A percentile compares a stretch with the other conserved stretches of the same genome.
These are phyloP conservation scores for Cyberlindnera bimundalis DNA, from an alignment of 805 yeast genomes.

Conservation along the genomic window DNA sequence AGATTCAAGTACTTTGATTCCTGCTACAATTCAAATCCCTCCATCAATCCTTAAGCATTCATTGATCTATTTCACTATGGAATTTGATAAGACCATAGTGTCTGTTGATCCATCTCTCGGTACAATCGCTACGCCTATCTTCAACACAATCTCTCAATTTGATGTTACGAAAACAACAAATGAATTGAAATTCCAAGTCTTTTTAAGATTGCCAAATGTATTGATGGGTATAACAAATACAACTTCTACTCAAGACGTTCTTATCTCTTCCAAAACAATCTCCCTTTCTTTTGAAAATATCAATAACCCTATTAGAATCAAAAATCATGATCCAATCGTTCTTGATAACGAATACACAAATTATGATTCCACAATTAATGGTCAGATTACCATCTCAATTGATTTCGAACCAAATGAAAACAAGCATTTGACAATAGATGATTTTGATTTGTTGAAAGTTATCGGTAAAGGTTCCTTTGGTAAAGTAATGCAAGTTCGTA, in stretches of 20 bases:
- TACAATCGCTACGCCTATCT: conserved; percentile 69
- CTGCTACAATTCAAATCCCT: conserved; percentile 54
- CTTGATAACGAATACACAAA: conserved; percentile 32
- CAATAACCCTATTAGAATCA: conserved; percentile 51
- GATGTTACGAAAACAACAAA: conserved; percentile 71
- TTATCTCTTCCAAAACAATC: conserved; percentile 68
- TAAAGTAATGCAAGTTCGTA: conserved; percentile 97
- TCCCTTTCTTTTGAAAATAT: conserved; percentile 52
- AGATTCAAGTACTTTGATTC: conserved; percentile 33
- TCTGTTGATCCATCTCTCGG: conserved; percentile 85
- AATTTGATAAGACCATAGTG: conserved; percentile 92
- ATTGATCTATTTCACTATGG: conserved; percentile 80
- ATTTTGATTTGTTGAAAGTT: conserved; percentile 89
- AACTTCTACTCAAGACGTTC: conserved; percentile 50
- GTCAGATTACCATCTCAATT: conserved; percentile 57
- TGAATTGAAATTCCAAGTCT: conserved; percentile 70
- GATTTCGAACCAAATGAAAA: conserved; percentile 67
- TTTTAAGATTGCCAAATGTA: conserved; percentile 70
- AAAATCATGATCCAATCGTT: conserved; percentile 60
- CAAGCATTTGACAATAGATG: conserved; percentile 78
- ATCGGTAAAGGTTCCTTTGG: conserved; percentile 98
- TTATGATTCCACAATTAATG: conserved; percentile 28
- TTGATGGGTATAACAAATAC: conserved; percentile 36
- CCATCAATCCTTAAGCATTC: conserved; percentile 55
- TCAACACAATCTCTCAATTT: conserved; percentile 87